phyloP scores from a whole-genome alignment of 495 filamentous ascomycete species.

The Articulospora tetracladia region DNA sequence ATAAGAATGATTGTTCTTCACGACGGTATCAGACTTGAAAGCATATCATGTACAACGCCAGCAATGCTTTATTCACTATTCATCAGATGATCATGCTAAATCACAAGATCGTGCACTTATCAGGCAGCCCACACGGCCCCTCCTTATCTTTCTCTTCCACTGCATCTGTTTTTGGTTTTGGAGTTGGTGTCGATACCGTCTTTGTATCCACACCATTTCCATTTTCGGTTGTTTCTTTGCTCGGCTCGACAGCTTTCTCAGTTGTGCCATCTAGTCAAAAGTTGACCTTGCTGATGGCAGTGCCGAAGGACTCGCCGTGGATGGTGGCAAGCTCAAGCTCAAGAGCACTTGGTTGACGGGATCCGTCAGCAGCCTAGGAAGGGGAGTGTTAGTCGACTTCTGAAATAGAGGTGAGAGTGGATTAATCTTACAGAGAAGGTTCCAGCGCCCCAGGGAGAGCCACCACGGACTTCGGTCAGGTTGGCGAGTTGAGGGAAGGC shows the following conservation, averaged over 20 bases:
- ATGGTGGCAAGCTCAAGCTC: conserved; percentile 75
- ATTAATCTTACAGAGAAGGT: conserved; percentile 65
- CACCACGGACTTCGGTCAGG: conserved; percentile 75
- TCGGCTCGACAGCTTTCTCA: not conserved
- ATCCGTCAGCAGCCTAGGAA: conserved; percentile 59
- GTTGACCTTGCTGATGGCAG: conserved; percentile 66
- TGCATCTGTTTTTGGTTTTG: conserved; percentile 16
- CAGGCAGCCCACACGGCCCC: conserved; percentile 75
- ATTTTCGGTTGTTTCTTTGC: conserved; percentile 30
- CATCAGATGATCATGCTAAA: not conserved
- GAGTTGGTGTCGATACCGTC: conserved; percentile 4
- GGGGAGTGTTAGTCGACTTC: conserved; percentile 23
- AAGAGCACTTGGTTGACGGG: conserved; percentile 66
- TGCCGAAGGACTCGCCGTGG: conserved; percentile 87
- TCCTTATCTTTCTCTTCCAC: conserved; percentile 37
- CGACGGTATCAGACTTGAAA: too few relatives aligned
- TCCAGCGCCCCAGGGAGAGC: conserved; percentile 89
- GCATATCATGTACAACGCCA: too few relatives aligned
- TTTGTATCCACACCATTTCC: conserved; percentile 20
- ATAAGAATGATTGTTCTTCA: too few relatives aligned
- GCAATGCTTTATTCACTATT: not conserved
- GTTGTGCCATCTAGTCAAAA: conserved; percentile 76
- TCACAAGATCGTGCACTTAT: conserved; percentile 63
- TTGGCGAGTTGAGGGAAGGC: conserved; percentile 65
- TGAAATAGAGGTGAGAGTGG: not conserved